Evolutionary conservation across 192 early-diverging fungal genomes (phyloP).

Genomic region (Rhizophagus clarus): DNA sequence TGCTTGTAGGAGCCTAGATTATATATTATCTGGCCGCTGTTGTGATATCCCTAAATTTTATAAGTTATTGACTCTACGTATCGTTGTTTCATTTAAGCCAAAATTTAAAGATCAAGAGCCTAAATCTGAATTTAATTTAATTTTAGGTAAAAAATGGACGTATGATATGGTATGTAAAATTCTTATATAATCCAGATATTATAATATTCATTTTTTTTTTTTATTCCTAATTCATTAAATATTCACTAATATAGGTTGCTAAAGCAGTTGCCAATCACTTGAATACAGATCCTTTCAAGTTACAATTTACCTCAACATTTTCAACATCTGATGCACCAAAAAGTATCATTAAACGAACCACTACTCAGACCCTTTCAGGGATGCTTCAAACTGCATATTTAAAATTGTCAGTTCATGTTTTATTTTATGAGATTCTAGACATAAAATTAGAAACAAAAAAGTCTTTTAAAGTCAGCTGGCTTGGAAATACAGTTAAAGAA

Average conservation of each 20-base stretch:
- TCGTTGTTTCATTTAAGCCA: conserved; percentile 46
- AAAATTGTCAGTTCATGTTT: conserved; percentile 38
- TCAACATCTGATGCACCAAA: conserved; percentile 35
- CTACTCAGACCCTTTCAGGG: conserved; percentile 39
- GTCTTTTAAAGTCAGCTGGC: conserved; percentile 65
- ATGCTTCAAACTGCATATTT: conserved; percentile 40
- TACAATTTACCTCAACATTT: conserved; percentile 64
- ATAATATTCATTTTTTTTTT: too few species aligned
- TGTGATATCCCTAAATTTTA: conserved; percentile 73
- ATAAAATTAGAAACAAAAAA: conserved; percentile 86
- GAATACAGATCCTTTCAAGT: conserved; percentile 63
- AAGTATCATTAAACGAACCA: conserved; percentile 35
- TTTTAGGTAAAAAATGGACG: conserved; percentile 57
- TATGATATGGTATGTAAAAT: too few species aligned
- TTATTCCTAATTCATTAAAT: conserved; percentile 4
- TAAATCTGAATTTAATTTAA: conserved; percentile 47
- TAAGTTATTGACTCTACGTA: conserved; percentile 69
- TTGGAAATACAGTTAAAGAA: conserved; percentile 68
- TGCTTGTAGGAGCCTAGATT: conserved; percentile 36
- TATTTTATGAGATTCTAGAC: conserved; percentile 88
- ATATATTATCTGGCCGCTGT: conserved; percentile 42
- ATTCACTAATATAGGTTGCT: conserved; percentile 54
- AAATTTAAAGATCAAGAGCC: conserved; percentile 23
- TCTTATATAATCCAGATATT: too few species aligned
- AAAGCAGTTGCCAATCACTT: conserved; percentile 62